Percentiles rank a stretch among this genome's conserved stretches.
Evolutionary conservation across 768 basidiomycete species (phyloP).

Genomic region (Phaeolepiota aurea): DNA sequence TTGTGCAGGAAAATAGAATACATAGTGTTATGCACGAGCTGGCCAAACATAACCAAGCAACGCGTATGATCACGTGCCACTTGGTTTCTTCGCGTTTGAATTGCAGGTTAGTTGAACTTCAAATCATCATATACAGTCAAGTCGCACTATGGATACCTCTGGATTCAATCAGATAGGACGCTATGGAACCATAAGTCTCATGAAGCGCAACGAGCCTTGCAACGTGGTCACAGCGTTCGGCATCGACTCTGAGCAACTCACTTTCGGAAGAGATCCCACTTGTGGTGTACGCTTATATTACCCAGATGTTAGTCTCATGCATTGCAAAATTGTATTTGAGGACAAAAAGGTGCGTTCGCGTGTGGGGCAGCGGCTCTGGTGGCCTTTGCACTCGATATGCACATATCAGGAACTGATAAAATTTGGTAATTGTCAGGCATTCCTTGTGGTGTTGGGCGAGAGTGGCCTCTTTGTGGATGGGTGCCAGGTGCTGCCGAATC

Average conservation of each 20-base stretch:
- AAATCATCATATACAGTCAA: no score
- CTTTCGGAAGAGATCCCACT: constrained; percentile 56
- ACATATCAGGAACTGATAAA: no score
- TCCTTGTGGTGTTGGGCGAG: constrained; percentile 52
- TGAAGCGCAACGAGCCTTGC: constrained; percentile 42
- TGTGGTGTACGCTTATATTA: constrained; percentile 71
- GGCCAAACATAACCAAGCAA: no score
- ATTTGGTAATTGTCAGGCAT: no score
- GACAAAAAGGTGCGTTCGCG: constrained; percentile 47
- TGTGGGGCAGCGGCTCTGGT: no score
- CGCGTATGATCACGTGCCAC: no score
- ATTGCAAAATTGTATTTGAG: constrained; percentile 63
- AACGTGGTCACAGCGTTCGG: constrained; percentile 58
- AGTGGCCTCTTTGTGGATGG: constrained; percentile 56
- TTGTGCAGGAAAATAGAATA: no score
- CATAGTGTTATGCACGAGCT: no score
- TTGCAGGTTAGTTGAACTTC: no score
- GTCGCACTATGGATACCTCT: constrained; percentile 28
- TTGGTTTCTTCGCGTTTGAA: no score
- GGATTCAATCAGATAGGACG: constrained; percentile 48
- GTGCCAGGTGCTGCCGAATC: constrained; percentile 47
- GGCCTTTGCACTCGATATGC: no score
- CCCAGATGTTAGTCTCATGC: constrained; percentile 47
- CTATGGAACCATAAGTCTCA: constrained; percentile 56
- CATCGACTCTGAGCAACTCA: constrained; percentile 58